Evolutionary conservation across 169 alveolate species (phyloP).

Genomic region (Eimeria praecox): DNA sequence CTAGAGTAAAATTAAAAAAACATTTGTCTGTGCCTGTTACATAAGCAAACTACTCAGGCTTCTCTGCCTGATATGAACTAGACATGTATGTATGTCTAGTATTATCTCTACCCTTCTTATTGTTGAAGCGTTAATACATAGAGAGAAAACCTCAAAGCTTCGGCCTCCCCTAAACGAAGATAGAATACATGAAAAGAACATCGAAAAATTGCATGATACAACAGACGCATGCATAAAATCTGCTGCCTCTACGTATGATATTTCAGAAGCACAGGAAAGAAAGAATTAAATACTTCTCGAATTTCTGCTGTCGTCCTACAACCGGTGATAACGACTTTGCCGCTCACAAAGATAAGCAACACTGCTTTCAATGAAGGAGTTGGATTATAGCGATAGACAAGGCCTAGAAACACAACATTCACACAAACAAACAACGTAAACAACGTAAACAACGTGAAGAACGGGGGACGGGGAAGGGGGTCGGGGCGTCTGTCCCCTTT

Average conservation of each 20-base stretch:
- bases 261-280: constrained; percentile 81
- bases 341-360: constrained; percentile 98
- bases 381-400: constrained; percentile 84
- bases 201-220: background rate
- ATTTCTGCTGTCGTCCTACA: constrained; percentile 89
- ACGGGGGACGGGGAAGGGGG: no score
- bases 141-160: no score
- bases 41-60: no score
- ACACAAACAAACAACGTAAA: no score
- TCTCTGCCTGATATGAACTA: no score
- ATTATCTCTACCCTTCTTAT: background rate
- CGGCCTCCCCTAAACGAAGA: background rate
- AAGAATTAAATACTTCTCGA: constrained; percentile 59
- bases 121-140: no score
- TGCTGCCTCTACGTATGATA: constrained; percentile 67
- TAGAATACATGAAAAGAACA: background rate
- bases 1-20: no score
- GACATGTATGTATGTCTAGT: background rate
- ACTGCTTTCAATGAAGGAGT: constrained; percentile 94
- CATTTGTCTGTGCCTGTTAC: no score
- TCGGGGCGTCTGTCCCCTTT: no score
- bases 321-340: constrained; percentile 99
- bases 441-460: no score
- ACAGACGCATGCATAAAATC: background rate
- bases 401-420: constrained; percentile 47